Conservation (phyloP, 441 rosid species). For the Populus hybrid region DNA sequence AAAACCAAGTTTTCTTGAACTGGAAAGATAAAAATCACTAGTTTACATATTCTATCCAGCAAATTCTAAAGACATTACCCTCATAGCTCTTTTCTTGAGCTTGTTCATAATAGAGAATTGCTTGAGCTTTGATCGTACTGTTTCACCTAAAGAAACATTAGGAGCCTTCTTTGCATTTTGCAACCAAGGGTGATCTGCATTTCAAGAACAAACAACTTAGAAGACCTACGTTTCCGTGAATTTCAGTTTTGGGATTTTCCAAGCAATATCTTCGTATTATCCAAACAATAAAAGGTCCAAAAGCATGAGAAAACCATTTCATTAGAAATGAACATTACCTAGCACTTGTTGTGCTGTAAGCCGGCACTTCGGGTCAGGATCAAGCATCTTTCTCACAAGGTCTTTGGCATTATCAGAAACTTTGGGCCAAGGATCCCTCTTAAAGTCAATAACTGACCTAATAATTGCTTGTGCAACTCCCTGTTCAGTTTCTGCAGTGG, state of each 20-base stretch:
- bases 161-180: slow-evolving; percentile 84
- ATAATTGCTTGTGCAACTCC: slow-evolving; percentile 96
- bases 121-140: slow-evolving; percentile 88
- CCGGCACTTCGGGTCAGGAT: slow-evolving; percentile 72
- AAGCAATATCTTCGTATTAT: background rate
- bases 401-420: slow-evolving; percentile 93
- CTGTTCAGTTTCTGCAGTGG: slow-evolving; percentile 81
- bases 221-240: background rate
- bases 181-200: slow-evolving; percentile 88
- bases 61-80: slow-evolving; percentile 41
- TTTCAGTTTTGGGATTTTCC: slow-evolving; percentile 8
- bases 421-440: slow-evolving; percentile 97
- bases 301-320: background rate
- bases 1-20: background rate
- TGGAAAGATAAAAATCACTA: background rate
- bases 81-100: slow-evolving; percentile 91
- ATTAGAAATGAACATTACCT: slow-evolving; percentile 43
- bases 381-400: slow-evolving; percentile 92
- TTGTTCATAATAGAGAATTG: slow-evolving; percentile 94
- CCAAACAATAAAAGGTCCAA: slow-evolving; percentile 1
- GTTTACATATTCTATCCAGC: background rate
- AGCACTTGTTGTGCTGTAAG: slow-evolving; percentile 89
- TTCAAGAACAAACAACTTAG: slow-evolving; percentile 14
- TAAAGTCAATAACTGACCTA: slow-evolving; percentile 73
- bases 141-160: slow-evolving; percentile 78